Evolutionary conservation across 2,329 filamentous ascomycete species (phyloP), one percentile per base, ranked within the genome.

Genomic region (Penicillium thymicola): DNA sequence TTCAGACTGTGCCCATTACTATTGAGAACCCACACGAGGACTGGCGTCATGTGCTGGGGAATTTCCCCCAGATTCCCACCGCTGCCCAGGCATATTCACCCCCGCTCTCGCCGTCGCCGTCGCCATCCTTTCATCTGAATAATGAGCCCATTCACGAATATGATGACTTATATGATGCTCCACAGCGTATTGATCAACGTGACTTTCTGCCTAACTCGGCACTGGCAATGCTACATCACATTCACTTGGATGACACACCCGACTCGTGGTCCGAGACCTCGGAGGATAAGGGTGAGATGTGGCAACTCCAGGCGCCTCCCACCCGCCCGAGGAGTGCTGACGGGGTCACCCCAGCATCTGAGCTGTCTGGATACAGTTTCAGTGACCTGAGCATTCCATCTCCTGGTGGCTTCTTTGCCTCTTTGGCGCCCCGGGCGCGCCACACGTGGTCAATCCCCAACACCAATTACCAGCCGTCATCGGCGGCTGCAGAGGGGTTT

Each of bases 401-500:
- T 0, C 93, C 93, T 0, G 89, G 90, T 27, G 91, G 89, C 0
- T 97, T 97, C 80, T 97, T 97, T 75, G 90, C 90, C 2, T 91
- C 89, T 0, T 82, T 97, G 28, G 90, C 89, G 37, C 85, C 88
- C 4, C 83, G 85, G 51, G 86, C 88, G 37, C 85, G 92, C 51
- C 86, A 87, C 67, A 94, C 92, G 13, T 97, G 93, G 93, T 86
- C 90, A 67, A 77, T 87, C 58, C 79, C 82, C 11, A 76, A 77
- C 28, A 77, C 74, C 63, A 79, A 81, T 21, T 81, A 82, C 13
- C 81, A 84, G 8, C 92, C 92, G 1, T 93, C 90, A 0, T 96
- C 93, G 1, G 90, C 91, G 30, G 92, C 89, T n/a, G 93, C 93
- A 10, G 90, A 96, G 71, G 85, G 89, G 60, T 97, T 97, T 68